phyloP scores from a whole-genome alignment of 495 filamentous ascomycete genomes.

The Cladorrhinum samala region DNA sequence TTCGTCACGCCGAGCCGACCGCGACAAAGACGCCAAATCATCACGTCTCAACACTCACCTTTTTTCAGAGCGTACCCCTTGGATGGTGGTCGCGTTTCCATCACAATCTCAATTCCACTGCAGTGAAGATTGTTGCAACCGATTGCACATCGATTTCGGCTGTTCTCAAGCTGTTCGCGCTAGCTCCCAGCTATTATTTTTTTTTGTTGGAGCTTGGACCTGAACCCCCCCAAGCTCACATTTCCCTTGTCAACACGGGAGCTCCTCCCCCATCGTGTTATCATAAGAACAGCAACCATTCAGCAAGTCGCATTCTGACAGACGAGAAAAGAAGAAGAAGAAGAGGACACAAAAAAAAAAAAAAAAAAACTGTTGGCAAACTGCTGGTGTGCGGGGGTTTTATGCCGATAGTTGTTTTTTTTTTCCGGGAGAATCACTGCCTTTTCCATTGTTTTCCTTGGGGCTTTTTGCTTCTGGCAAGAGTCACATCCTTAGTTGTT shows the following conservation, averaged over 20 bases:
- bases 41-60: neutral
- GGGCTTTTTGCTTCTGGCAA: slow-evolving; percentile 6
- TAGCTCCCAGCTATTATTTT: neutral
- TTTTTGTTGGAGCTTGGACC: slow-evolving; percentile 15
- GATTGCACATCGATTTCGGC: neutral
- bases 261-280: neutral
- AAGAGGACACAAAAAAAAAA: no score
- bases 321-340: no score
- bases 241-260: neutral
- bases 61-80: neutral
- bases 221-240: neutral
- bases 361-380: neutral
- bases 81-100: neutral
- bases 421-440: neutral
- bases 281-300: neutral
- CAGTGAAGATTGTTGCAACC: neutral
- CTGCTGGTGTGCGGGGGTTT: slow-evolving; percentile 5
- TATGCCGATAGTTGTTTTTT: slow-evolving; percentile 10
- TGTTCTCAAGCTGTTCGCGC: neutral
- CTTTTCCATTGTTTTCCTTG: slow-evolving; percentile 7
- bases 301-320: no score
- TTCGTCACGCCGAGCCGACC: slow-evolving; percentile 14
- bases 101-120: neutral
- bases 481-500: slow-evolving; percentile 12
- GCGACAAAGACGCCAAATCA: slow-evolving; percentile 2